phyloP scores from a whole-genome alignment of 176 grass and related monocot genomes.

The Zoysia pacifica region DNA sequence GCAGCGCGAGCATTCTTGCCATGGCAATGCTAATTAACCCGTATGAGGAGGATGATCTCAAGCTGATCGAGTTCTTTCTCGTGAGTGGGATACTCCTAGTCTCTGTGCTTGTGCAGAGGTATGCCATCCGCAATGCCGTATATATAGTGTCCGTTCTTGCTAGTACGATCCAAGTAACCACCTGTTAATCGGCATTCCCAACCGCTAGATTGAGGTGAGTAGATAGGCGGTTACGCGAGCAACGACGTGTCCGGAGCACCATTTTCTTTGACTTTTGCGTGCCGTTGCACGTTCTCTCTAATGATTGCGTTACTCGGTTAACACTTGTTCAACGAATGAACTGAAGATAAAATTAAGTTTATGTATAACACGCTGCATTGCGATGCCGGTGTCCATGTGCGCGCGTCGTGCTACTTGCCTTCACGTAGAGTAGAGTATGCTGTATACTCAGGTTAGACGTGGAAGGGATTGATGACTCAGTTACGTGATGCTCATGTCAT shows the following conservation, averaged over 20 bases:
- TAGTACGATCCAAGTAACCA: neutral
- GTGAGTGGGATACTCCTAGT: neutral
- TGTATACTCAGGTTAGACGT: neutral
- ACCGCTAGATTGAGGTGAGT: neutral
- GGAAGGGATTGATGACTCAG: neutral
- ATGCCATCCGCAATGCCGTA: neutral
- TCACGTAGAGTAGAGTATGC: neutral
- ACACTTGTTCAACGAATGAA: neutral
- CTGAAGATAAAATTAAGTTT: neutral
- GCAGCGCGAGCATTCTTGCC: conserved; percentile 15
- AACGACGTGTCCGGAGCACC: neutral
- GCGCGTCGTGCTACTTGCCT: neutral
- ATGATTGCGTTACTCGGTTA: conserved; percentile 30
- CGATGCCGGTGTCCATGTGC: conserved; percentile 28
- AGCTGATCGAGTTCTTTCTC: neutral
- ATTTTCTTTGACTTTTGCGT: neutral
- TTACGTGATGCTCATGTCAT: neutral
- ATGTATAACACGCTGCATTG: neutral
- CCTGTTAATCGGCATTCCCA: neutral
- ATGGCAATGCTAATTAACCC: neutral
- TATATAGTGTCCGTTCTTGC: neutral
- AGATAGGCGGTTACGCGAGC: neutral
- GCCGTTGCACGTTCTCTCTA: conserved; percentile 30
- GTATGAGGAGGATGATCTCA: neutral
- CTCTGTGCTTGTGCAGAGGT: neutral